Conservation (phyloP, 805 yeast genomes). For the Nakazawaea peltata region DNA sequence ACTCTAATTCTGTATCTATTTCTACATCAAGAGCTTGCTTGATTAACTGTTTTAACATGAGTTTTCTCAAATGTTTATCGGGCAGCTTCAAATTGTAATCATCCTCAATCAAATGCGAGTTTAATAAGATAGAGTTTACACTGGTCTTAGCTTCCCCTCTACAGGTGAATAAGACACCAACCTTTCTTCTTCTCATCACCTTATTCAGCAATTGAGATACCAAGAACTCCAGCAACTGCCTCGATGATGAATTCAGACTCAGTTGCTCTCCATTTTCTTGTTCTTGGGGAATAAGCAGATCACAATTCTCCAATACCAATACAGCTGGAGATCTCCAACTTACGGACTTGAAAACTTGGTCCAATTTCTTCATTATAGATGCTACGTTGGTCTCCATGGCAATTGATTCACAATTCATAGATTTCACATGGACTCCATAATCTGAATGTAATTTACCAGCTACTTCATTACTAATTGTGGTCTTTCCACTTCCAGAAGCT, state of each 20-base stretch:
- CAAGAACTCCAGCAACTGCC: constrained; percentile 59
- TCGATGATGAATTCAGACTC: constrained; percentile 46
- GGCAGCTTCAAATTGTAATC: constrained; percentile 60
- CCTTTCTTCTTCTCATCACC: constrained; percentile 35
- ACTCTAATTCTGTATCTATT: constrained; percentile 30
- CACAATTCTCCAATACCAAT: constrained; percentile 71
- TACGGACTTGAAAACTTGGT: constrained; percentile 35
- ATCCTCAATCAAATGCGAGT: constrained; percentile 66
- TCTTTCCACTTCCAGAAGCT: constrained; percentile 75
- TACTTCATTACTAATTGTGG: constrained; percentile 41
- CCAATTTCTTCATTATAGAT: constrained; percentile 34
- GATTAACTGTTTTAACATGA: constrained; percentile 28
- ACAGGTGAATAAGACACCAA: constrained; percentile 57
- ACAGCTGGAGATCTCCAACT: constrained; percentile 73
- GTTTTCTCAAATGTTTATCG: constrained; percentile 48
- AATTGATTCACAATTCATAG: constrained; percentile 44
- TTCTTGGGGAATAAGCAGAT: constrained; percentile 63
- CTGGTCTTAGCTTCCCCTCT: constrained; percentile 58
- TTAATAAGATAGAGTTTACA: constrained; percentile 51
- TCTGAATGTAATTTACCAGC: constrained; percentile 26
- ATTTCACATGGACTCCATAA: constrained; percentile 37
- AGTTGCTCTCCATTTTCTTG: constrained; percentile 38
- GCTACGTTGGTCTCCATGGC: constrained; percentile 49
- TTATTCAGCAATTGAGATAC: constrained; percentile 29
- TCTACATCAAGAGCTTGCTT: constrained; percentile 21